These are phyloP conservation scores for Discostella pseudostelligera DNA, from an alignment of 108 stramenopile genomes.

Conservation along the genomic window DNA sequence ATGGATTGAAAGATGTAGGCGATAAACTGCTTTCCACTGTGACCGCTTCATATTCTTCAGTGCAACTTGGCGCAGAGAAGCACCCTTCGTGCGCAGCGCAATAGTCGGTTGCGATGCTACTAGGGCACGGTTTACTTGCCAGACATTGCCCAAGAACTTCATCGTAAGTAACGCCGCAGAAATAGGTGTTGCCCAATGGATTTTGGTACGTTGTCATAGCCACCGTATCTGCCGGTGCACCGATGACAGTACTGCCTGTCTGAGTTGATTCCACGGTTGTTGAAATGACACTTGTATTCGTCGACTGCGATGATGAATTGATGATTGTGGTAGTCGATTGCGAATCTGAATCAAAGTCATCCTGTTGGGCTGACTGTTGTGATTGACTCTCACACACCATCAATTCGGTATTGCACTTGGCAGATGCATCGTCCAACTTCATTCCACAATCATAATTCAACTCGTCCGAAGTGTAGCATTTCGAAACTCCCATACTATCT, in stretches of 20 bases:
- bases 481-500: slow-evolving; percentile 6
- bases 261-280: background rate
- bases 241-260: background rate
- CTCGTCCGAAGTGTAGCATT: slow-evolving; percentile 23
- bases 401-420: slow-evolving; percentile 13
- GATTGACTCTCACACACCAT: slow-evolving; percentile 25
- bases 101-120: slow-evolving; percentile 14
- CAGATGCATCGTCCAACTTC: background rate
- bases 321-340: no score
- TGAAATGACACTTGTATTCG: no score
- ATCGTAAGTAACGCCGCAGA: slow-evolving; percentile 32
- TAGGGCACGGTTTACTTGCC: slow-evolving; percentile 34
- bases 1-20: slow-evolving; percentile 2
- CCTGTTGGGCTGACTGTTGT: background rate
- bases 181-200: slow-evolving; percentile 32
- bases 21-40: background rate
- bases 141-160: slow-evolving; percentile 11
- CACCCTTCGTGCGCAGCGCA: slow-evolving; percentile 26
- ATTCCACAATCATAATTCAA: slow-evolving; percentile 15
- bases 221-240: background rate
- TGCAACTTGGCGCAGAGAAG: slow-evolving; percentile 18
- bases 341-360: no score
- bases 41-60: slow-evolving; percentile 25
- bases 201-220: slow-evolving; percentile 20
- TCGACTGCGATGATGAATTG: background rate